Conservation (phyloP, 139 green algal species). For the Micractinium sp. region DNA sequence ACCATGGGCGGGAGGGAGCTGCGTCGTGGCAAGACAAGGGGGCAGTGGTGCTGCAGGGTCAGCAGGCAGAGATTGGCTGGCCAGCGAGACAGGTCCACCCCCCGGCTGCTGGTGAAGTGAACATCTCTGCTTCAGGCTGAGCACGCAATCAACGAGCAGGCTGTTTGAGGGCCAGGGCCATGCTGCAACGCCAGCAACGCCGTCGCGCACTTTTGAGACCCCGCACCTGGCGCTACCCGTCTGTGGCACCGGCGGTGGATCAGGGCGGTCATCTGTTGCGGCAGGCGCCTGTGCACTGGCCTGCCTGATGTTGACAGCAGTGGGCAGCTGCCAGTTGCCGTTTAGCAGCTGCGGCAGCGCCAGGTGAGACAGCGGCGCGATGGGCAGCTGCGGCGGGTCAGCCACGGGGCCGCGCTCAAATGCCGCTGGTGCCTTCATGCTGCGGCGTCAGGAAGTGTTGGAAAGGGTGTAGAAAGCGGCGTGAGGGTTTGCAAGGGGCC, state of each 20-base stretch:
- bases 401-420: neutral
- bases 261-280: too few relatives aligned
- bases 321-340: neutral
- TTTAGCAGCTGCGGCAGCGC: neutral
- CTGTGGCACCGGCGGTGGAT: too few relatives aligned
- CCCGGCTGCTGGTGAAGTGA: too few relatives aligned
- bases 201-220: too few relatives aligned
- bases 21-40: neutral
- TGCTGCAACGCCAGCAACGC: too few relatives aligned
- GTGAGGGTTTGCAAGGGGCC: neutral
- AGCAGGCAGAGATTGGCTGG: too few relatives aligned
- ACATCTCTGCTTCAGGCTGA: too few relatives aligned
- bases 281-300: neutral
- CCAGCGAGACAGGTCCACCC: too few relatives aligned
- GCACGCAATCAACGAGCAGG: too few relatives aligned
- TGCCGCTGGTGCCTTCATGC: too few relatives aligned
- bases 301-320: neutral
- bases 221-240: too few relatives aligned
- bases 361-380: neutral
- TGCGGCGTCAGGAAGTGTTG: neutral
- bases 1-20: neutral
- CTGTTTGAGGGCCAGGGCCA: too few relatives aligned
- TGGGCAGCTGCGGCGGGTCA: neutral
- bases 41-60: neutral
- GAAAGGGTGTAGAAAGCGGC: neutral